Evolutionary conservation across 306 rosid genomes (phyloP).

Genomic region (Styphnolobium japonicum): DNA sequence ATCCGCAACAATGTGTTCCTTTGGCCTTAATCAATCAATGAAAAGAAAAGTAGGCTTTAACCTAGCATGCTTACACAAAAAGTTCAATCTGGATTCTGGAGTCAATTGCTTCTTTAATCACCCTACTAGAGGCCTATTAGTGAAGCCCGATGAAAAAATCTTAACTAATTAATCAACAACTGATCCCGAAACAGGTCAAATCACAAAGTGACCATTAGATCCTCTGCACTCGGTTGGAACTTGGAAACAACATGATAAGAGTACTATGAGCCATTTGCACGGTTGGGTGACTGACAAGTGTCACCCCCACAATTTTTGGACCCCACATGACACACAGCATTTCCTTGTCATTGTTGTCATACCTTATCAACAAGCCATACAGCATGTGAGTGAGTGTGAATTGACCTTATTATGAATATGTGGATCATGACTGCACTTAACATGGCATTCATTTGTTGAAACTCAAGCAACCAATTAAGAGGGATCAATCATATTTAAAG

Average conservation of each 20-base stretch:
- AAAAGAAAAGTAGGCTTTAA: slow-evolving; percentile 11
- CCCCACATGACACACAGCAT: slow-evolving; percentile 18
- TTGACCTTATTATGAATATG: slow-evolving; percentile 34
- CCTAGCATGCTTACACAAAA: slow-evolving; percentile 16
- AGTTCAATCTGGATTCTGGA: not conserved
- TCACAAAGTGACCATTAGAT: slow-evolving; percentile 54
- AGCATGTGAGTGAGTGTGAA: slow-evolving; percentile 17
- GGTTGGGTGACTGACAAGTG: slow-evolving; percentile 43
- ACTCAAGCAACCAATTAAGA: slow-evolving; percentile 19
- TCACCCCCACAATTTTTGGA: not conserved
- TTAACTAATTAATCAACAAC: not conserved
- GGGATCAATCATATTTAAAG: slow-evolving; percentile 12
- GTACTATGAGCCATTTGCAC: slow-evolving; percentile 11
- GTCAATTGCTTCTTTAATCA: slow-evolving; percentile 24
- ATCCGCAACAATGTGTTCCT: slow-evolving; percentile 2
- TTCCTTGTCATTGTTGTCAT: slow-evolving; percentile 25
- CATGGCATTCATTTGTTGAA: slow-evolving; percentile 26
- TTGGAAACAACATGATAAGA: slow-evolving; percentile 17
- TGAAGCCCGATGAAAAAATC: slow-evolving; percentile 5
- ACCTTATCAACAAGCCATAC: slow-evolving; percentile 23
- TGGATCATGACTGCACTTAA: slow-evolving; percentile 40
- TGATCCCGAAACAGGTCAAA: slow-evolving; percentile 33
- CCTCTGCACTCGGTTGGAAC: slow-evolving; percentile 22
- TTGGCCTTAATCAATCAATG: slow-evolving; percentile 9
- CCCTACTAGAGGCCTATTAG: not conserved